Base-by-base conservation (phyloP, 257 asterid species). In the Gentiana macrophylla region DNA sequence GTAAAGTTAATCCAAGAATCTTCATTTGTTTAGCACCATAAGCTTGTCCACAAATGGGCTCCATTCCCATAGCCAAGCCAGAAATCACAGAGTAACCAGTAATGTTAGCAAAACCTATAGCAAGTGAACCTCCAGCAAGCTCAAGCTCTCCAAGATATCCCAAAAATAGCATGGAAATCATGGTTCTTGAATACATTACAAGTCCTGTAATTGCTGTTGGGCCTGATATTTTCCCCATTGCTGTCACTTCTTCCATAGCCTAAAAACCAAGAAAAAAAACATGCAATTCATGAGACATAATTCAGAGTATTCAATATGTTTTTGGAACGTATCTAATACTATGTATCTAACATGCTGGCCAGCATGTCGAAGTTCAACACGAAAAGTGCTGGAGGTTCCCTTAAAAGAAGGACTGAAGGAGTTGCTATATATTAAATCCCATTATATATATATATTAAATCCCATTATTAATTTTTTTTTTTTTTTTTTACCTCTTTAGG, bases 11-110 rank as follows among this genome's bases (percentile, higher is more conserved):
- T 11, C 98, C 98, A 1, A 91, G 73, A 46, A 87, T 86, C 54
- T 84, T 91, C 96, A 84, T 87, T 62, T 85, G 87, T 44, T 80
- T 87, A 8, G 95, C 95, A 2, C 98, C 98, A 60, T 76, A 87
- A 4, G 98, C 96, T 56, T 91, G 98, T 7, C 98, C 96, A 60
- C 96, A 87, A 8, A 91, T 84, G 37, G 98, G 96, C 72, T 91
- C 98, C 98, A 91, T 91, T 3, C 98, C 98, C 98, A 91, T 84
- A 34, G 98, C 96, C 5, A 91, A 62, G 15, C 98, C 97, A 3
- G 97, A 84, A 65, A 90, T 86, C 10, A 90, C 88, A n/a, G 97
- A 90, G 84, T 90, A 90, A 6, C 97, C 97, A 1, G 94, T 90
- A 52, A 90, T 90, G 69, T 90, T 90, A 1, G 97, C 96, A 7